Evolutionary conservation across 176 grass and related monocot genomes (phyloP).

Genomic region (Alloteropsis semialata): DNA sequence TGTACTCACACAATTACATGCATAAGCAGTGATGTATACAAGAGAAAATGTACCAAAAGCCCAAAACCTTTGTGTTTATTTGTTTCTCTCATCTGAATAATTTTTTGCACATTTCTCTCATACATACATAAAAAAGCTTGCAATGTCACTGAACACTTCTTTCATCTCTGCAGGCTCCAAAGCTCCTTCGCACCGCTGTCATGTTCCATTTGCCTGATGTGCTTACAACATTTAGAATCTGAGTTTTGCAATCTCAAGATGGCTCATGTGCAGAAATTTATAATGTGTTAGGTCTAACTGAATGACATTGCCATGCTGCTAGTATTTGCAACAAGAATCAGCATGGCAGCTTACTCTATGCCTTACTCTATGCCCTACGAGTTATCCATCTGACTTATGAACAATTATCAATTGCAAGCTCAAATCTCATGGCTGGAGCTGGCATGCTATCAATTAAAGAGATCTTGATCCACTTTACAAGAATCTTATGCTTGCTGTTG

Average conservation of each 20-base stretch:
- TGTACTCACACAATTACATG: neutral
- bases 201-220: neutral
- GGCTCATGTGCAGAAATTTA: neutral
- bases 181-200: neutral
- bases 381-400: neutral
- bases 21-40: too few relatives aligned
- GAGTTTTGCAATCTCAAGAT: neutral
- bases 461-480: slow-evolving; percentile 5
- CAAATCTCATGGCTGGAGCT: neutral
- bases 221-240: neutral
- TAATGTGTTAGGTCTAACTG: neutral
- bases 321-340: slow-evolving; percentile 14
- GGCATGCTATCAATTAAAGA: neutral
- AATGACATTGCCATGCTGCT: slow-evolving; percentile 11
- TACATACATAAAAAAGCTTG: too few relatives aligned
- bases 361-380: neutral
- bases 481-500: neutral
- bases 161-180: neutral
- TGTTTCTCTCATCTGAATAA: too few relatives aligned
- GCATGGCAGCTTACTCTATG: neutral
- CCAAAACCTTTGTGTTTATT: too few relatives aligned
- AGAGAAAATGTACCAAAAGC: too few relatives aligned
- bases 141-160: neutral
- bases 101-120: too few relatives aligned
- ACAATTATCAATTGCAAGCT: neutral